Conservation (phyloP, 1,284 basidiomycete genomes). For the Fistulinella cinereoalba region DNA sequence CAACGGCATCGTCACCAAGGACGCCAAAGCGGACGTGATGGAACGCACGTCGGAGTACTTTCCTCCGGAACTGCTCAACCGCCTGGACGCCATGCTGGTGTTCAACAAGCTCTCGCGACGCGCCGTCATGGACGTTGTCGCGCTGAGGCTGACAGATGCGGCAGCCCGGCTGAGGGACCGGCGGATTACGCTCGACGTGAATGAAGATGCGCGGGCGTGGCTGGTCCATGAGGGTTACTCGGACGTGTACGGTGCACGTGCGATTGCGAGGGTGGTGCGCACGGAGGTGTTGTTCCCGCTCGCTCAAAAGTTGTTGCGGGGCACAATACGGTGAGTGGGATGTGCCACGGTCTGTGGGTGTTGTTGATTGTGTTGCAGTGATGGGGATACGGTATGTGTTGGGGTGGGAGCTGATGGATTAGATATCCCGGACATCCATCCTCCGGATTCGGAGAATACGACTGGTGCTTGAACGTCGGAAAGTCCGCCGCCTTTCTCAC, state of each 20-base stretch:
- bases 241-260: slow-evolving; percentile 82
- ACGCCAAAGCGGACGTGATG: slow-evolving; percentile 70
- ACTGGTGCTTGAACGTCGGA: neutral
- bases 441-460: slow-evolving; percentile 22
- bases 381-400: slow-evolving; percentile 34
- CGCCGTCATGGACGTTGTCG: slow-evolving; percentile 77
- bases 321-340: slow-evolving; percentile 62
- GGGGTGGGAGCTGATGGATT: slow-evolving; percentile 19
- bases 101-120: slow-evolving; percentile 84
- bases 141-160: slow-evolving; percentile 73
- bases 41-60: slow-evolving; percentile 76
- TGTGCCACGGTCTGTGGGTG: neutral
- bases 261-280: slow-evolving; percentile 77
- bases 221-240: slow-evolving; percentile 82
- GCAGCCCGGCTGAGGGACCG: slow-evolving; percentile 62
- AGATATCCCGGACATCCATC: slow-evolving; percentile 36
- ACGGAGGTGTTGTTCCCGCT: slow-evolving; percentile 77
- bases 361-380: slow-evolving; percentile 18
- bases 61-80: slow-evolving; percentile 88
- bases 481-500: too few species aligned
- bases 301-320: slow-evolving; percentile 71
- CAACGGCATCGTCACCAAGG: slow-evolving; percentile 65
- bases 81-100: slow-evolving; percentile 83
- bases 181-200: slow-evolving; percentile 73
- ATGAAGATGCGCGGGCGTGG: slow-evolving; percentile 64